Percentiles rank a stretch among this genome's conserved stretches.
Conservation (phyloP, 2,329 filamentous ascomycete genomes). For the Aureobasidium subglaciale region DNA sequence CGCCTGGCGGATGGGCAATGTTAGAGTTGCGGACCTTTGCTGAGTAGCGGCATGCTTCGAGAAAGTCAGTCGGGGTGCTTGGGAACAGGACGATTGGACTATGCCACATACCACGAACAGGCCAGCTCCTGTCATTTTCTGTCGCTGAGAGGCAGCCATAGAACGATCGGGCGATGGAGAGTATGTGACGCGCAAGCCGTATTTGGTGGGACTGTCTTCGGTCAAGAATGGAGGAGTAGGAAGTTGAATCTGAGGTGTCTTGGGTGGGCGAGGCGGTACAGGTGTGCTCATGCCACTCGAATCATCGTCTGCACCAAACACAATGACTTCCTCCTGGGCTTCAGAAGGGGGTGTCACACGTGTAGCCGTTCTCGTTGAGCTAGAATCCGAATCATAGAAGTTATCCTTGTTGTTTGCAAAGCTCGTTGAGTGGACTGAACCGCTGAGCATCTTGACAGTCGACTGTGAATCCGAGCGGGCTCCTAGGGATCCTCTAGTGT, state of each 20-base stretch:
- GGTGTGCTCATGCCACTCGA: constrained; percentile 15
- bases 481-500: not conserved
- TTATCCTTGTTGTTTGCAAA: not conserved
- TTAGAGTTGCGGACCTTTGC: not conserved
- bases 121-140: constrained; percentile 18
- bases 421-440: not conserved
- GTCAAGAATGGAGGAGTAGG: constrained; percentile 16
- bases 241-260: constrained; percentile 12
- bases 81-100: not conserved
- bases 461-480: not conserved
- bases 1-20: constrained; percentile 1
- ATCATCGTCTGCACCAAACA: constrained; percentile 1
- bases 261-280: constrained; percentile 4
- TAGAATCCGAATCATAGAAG: not conserved
- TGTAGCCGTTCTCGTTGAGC: constrained; percentile 8
- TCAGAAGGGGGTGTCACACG: not conserved
- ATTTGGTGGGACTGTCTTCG: constrained; percentile 18
- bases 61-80: not conserved
- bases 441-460: constrained; percentile 2
- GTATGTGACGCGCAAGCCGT: constrained; percentile 13
- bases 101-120: constrained; percentile 15
- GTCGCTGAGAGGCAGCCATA: not conserved
- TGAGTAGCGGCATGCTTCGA: constrained; percentile 7
- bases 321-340: not conserved
- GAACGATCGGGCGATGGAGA: constrained; percentile 13